Base-by-base conservation (phyloP, 2,329 filamentous ascomycete species). In the Botryotinia calthae region DNA sequence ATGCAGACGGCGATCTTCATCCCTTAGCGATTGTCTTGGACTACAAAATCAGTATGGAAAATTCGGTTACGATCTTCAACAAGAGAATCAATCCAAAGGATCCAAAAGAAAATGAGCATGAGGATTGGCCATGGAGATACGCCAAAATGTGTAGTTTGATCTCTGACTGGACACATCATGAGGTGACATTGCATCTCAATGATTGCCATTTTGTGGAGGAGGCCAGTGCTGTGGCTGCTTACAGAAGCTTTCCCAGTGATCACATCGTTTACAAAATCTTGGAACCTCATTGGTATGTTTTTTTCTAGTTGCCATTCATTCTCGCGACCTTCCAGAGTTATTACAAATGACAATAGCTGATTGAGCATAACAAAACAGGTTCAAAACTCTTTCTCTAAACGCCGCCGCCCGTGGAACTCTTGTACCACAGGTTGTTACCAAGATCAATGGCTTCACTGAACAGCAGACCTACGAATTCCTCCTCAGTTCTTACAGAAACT, bases 41-140 rank as follows among this genome's bases (percentile, higher is more conserved):
- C 77, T 86, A 84, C 79, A 83, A 82, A 73, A 81, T 79, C 2
- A 82, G 76, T 64, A 81, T 84, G 77, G 79, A 81, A 3, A 80
- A 83, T 34, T 87, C 85, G 0, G 82, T 87, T 63, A 83, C 82
- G 59, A 83, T 87, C 72, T 87, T 86, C 82, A 87, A 87, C 80
- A 81, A 82, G 71, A 80, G 84, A 4, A 75, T 82, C n/a, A 76
- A 74, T 0, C 81, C 84, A 0, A 74, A 76, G 0, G 81, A 82
- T 59, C 73, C 79, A 1, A 77, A 74, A 2, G 73, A 73, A 44
- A 75, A 78, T 31, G 82, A 86, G 74, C 82, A 81, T 68, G 77
- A 79, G 1, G 85, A 87, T 78, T 87, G 84, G 84, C 81, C 85
- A 0, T 87, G 86, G 85, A 79, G 86, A 56, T 73, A 73, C 25